Conservation (phyloP, 2,329 filamentous ascomycete genomes). For the Torrubiella hemipterigena region DNA sequence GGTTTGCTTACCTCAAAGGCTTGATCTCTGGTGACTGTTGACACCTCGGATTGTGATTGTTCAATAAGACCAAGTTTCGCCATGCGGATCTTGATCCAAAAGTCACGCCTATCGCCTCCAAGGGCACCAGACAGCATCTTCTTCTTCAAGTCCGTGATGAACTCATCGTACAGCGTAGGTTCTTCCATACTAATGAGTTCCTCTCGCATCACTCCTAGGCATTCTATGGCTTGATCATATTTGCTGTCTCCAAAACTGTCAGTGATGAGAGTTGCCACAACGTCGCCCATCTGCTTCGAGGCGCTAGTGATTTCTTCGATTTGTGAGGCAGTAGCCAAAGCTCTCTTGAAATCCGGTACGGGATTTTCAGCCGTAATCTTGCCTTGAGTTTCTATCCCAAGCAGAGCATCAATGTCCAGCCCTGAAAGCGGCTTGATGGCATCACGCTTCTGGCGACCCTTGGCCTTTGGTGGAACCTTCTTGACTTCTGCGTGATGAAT, state of each 20-base stretch:
- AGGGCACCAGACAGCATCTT: slow-evolving; percentile 58
- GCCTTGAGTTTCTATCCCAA: slow-evolving; percentile 41
- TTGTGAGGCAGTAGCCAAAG: slow-evolving; percentile 49
- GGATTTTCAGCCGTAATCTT: slow-evolving; percentile 56
- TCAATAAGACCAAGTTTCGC: slow-evolving; percentile 64
- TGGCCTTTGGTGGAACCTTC: slow-evolving; percentile 72
- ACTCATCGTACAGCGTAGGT: slow-evolving; percentile 64
- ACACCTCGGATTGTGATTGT: slow-evolving; percentile 46
- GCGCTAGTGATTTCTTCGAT: slow-evolving; percentile 53
- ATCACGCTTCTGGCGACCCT: slow-evolving; percentile 60
- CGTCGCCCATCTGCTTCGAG: slow-evolving; percentile 59
- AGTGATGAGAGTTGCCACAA: slow-evolving; percentile 57
- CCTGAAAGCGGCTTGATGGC: slow-evolving; percentile 75
- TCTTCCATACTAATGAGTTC: slow-evolving; percentile 66
- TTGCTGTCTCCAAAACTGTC: slow-evolving; percentile 64
- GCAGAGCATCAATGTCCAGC: slow-evolving; percentile 71
- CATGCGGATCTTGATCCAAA: slow-evolving; percentile 66
- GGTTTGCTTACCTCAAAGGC: too few species aligned
- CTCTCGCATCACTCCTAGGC: slow-evolving; percentile 64
- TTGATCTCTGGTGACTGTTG: slow-evolving; percentile 52
- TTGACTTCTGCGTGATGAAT: slow-evolving; percentile 67
- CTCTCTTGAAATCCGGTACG: slow-evolving; percentile 82
- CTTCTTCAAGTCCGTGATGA: slow-evolving; percentile 59
- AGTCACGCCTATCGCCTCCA: slow-evolving; percentile 64
- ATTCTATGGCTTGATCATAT: slow-evolving; percentile 66